These are phyloP conservation scores for Fusarium praegraminearum DNA, from an alignment of 2,329 filamentous ascomycete species.

Conservation along the genomic window DNA sequence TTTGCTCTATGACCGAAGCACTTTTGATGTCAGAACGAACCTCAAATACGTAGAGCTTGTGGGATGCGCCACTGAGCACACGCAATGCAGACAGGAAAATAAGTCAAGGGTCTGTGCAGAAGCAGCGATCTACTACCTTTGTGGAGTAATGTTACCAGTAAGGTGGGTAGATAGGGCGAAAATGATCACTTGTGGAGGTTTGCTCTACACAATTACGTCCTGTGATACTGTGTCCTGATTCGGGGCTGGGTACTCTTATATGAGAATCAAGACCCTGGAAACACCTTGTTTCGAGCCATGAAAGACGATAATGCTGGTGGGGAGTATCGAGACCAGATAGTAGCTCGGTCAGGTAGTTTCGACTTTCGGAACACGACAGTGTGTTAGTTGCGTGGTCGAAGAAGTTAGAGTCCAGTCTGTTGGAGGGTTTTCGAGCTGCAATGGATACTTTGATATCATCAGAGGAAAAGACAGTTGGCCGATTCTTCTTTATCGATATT, in stretches of 20 bases:
- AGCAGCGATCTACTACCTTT: conserved; percentile 35
- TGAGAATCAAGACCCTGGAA: conserved; percentile 1
- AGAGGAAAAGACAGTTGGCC: neutral
- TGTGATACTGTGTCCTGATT: neutral
- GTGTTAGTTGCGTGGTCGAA: conserved; percentile 1
- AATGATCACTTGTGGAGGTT: conserved; percentile 2
- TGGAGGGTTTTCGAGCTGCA: neutral
- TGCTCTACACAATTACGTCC: neutral
- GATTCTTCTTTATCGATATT: neutral
- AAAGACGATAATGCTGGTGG: conserved; percentile 8
- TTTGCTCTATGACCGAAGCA: conserved; percentile 28
- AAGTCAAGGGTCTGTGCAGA: conserved; percentile 42
- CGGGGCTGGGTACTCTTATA: neutral
- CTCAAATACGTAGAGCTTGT: conserved; percentile 21
- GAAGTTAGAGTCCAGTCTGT: neutral
- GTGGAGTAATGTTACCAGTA: conserved; percentile 43
- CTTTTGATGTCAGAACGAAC: conserved; percentile 21
- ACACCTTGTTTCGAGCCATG: conserved; percentile 23
- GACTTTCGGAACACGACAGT: neutral
- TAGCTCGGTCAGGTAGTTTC: neutral
- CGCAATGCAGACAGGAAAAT: conserved; percentile 32
- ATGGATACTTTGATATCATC: neutral
- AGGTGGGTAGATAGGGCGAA: conserved; percentile 27
- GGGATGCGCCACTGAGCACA: conserved; percentile 44
- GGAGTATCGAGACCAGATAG: conserved; percentile 3